These are phyloP conservation scores for Davidsoniella australis DNA, from an alignment of 2,329 filamentous ascomycete genomes.

Conservation along the genomic window DNA sequence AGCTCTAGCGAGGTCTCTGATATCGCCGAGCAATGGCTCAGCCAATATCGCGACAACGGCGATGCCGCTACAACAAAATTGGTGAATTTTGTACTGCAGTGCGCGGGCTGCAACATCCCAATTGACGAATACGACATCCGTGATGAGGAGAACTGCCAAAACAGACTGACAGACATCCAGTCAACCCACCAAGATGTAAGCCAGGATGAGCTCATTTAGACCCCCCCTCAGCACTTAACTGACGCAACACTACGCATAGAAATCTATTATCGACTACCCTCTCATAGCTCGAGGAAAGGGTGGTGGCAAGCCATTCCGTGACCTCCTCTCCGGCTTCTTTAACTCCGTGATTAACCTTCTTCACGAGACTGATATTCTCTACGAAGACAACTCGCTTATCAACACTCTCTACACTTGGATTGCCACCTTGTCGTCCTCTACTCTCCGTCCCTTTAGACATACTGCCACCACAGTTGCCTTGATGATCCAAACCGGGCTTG, in stretches of 20 bases:
- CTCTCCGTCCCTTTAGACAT: slow-evolving; percentile 78
- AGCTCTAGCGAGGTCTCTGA: slow-evolving; percentile 38
- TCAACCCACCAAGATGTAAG: slow-evolving; percentile 66
- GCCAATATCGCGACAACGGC: slow-evolving; percentile 37
- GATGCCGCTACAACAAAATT: slow-evolving; percentile 41
- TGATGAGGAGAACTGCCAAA: slow-evolving; percentile 73
- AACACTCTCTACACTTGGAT: slow-evolving; percentile 87
- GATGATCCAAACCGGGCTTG: slow-evolving; percentile 62
- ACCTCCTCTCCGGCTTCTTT: slow-evolving; percentile 65
- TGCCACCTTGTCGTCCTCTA: slow-evolving; percentile 74
- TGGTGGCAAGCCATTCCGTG: slow-evolving; percentile 59
- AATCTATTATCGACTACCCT: slow-evolving; percentile 70
- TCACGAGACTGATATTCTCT: slow-evolving; percentile 67
- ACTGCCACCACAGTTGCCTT: slow-evolving; percentile 78
- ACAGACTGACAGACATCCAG: slow-evolving; percentile 68
- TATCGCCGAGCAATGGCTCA: slow-evolving; percentile 43
- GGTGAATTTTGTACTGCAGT: slow-evolving; percentile 49
- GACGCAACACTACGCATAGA: slow-evolving; percentile 31
- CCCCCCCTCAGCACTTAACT: neutral
- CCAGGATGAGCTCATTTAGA: slow-evolving; percentile 4
- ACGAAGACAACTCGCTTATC: slow-evolving; percentile 58
- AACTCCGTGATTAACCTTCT: slow-evolving; percentile 57
- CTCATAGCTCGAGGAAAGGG: slow-evolving; percentile 63
- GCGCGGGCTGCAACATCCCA: slow-evolving; percentile 64
- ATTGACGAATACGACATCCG: slow-evolving; percentile 71